A percentile compares a stretch with the other conserved stretches of the same genome.
Evolutionary conservation across 108 stramenopile species (phyloP).

Genomic region (Nannochloropsis salina): DNA sequence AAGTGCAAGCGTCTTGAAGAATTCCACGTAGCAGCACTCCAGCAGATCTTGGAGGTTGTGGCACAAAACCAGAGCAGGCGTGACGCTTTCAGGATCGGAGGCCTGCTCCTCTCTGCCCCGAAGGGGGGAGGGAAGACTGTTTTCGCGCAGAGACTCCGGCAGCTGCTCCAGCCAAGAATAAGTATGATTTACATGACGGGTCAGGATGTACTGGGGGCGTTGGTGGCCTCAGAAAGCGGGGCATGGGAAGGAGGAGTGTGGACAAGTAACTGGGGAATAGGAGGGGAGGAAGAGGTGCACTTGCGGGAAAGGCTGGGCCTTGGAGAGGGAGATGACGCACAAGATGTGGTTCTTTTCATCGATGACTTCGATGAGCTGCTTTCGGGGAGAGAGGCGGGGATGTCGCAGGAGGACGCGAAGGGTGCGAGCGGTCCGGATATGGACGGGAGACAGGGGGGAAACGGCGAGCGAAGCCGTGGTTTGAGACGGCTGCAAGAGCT

Average conservation of each 20-base stretch:
- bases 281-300: neutral
- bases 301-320: neutral
- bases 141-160: neutral
- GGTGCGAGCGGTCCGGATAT: constrained; percentile 23
- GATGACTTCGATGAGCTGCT: constrained; percentile 15
- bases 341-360: neutral
- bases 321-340: neutral
- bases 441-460: neutral
- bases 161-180: neutral
- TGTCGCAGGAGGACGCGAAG: constrained; percentile 21
- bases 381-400: constrained; percentile 25
- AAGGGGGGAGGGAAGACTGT: neutral
- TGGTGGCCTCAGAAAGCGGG: neutral
- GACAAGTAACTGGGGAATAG: neutral
- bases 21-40: too few relatives aligned
- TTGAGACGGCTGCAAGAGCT: neutral
- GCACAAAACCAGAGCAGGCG: neutral
- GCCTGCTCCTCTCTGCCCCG: neutral
- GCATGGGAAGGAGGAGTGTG: neutral
- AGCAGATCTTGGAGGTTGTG: neutral
- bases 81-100: neutral
- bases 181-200: neutral
- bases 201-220: neutral
- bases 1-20: too few relatives aligned
- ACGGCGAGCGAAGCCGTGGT: neutral